A percentile compares a stretch with the other conserved stretches of the same genome.
Conservation (phyloP, 208 protist genomes). For the Crithidia sp. region DNA sequence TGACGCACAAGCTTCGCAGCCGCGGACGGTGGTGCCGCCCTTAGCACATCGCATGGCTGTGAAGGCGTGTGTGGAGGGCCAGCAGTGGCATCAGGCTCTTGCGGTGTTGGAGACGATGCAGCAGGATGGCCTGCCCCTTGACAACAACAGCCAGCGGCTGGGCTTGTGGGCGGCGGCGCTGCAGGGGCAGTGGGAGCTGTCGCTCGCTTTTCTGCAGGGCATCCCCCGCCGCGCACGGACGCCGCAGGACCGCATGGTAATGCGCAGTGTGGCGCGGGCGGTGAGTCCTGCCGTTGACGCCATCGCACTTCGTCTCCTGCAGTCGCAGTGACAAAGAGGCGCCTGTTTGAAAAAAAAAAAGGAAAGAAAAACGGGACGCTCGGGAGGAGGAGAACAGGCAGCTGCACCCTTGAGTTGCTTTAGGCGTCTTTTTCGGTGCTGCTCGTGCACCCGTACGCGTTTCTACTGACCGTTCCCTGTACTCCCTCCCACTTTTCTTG, state of each 20-base stretch:
- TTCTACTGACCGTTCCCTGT: neutral
- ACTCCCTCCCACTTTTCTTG: neutral
- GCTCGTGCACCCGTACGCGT: too few relatives aligned
- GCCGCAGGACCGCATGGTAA: conserved; percentile 69
- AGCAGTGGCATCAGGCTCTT: conserved; percentile 57
- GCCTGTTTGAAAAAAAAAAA: neutral
- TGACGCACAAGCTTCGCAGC: conserved; percentile 54
- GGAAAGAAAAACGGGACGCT: neutral
- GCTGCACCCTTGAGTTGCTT: too few relatives aligned
- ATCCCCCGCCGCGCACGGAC: conserved; percentile 58
- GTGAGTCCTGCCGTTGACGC: conserved; percentile 59
- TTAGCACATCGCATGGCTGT: conserved; percentile 73
- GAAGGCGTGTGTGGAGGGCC: conserved; percentile 60
- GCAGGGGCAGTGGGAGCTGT: conserved; percentile 72
- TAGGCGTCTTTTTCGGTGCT: too few relatives aligned
- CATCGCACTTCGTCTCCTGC: conserved; percentile 64
- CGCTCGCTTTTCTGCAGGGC: conserved; percentile 53
- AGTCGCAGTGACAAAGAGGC: conserved; percentile 29
- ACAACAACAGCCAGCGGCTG: conserved; percentile 79
- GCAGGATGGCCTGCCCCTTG: conserved; percentile 64
- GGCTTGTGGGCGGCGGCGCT: conserved; percentile 75
- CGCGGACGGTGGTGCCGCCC: conserved; percentile 72
- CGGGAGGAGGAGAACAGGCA: neutral
- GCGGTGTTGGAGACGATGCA: conserved; percentile 61
- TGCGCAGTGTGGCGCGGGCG: conserved; percentile 58